Percentiles rank a stretch among this genome's conserved stretches.
phyloP scores from a whole-genome alignment of 164 flowering plant genomes.

The Amborella trichopoda region DNA sequence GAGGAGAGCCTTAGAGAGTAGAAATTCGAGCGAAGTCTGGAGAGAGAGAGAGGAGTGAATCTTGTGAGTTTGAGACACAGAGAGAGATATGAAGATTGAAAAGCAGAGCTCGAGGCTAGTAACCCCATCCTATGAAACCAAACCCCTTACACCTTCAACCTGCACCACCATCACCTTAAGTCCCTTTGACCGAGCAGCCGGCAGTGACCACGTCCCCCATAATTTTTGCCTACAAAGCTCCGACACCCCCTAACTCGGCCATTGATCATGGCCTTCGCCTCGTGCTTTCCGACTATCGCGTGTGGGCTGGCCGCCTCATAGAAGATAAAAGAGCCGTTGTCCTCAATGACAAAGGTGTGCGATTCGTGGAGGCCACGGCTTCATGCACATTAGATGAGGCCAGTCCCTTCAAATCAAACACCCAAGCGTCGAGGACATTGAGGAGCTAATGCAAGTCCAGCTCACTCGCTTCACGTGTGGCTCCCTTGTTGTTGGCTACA shows the following conservation, averaged over 20 bases:
- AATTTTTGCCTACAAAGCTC: slow-evolving; percentile 12
- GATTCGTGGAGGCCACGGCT: slow-evolving; percentile 5
- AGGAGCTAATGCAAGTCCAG: slow-evolving; percentile 20
- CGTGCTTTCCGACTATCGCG: slow-evolving; percentile 6
- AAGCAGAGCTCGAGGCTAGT: slow-evolving; percentile 14
- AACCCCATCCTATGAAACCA: slow-evolving; percentile 14
- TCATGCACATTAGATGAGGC: slow-evolving; percentile 8
- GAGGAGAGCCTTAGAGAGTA: too few species aligned
- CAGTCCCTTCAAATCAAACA: slow-evolving; percentile 13
- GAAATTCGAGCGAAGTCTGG: too few species aligned
- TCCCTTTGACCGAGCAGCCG: slow-evolving; percentile 20
- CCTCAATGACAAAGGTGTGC: slow-evolving; percentile 10
- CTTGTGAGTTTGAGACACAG: neutral
- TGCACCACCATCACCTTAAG: slow-evolving; percentile 9
- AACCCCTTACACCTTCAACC: slow-evolving; percentile 6
- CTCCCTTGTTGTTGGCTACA: slow-evolving; percentile 18
- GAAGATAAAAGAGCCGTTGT: slow-evolving; percentile 4
- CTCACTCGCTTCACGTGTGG: slow-evolving; percentile 27
- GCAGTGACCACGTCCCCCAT: slow-evolving; percentile 12
- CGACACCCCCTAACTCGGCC: slow-evolving; percentile 4
- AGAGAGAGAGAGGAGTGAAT: too few species aligned
- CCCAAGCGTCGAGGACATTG: slow-evolving; percentile 9
- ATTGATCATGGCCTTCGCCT: slow-evolving; percentile 7
- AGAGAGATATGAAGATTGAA: slow-evolving; percentile 10
- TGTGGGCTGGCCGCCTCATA: slow-evolving; percentile 9